Percentiles rank a stretch among this genome's conserved stretches.
Conservation (phyloP, 2,329 filamentous ascomycete genomes). For the Fusarium ramigenum region DNA sequence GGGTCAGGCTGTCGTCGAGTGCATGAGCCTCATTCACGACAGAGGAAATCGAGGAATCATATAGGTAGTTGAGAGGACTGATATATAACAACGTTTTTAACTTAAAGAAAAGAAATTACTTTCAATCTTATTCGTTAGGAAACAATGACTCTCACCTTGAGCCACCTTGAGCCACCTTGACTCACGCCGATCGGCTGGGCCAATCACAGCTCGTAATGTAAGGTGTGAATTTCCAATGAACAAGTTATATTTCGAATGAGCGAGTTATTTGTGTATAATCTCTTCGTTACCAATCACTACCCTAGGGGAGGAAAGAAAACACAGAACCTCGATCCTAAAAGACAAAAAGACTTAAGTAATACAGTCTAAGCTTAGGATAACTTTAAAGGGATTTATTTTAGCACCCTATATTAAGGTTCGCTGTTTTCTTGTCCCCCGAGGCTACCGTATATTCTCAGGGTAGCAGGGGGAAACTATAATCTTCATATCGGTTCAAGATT, state of each 20-base stretch:
- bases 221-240: not conserved
- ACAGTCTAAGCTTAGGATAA: no score
- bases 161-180: conserved; percentile 31
- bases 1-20: conserved; percentile 10
- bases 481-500: not conserved
- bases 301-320: no score
- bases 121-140: not conserved
- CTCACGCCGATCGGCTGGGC: conserved; percentile 35
- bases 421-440: no score
- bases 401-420: no score
- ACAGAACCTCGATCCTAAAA: no score
- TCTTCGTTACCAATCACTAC: no score
- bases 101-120: no score
- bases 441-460: no score
- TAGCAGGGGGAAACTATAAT: fast-evolving
- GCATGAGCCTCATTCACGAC: conserved; percentile 18
- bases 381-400: no score
- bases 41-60: not conserved
- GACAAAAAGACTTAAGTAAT: no score
- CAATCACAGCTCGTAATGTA: not conserved
- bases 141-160: not conserved
- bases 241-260: not conserved
- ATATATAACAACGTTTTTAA: no score
- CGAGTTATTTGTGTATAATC: not conserved
- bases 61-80: no score